Conservation (phyloP, 768 basidiomycete genomes). For the Leccinum barrowsii region DNA sequence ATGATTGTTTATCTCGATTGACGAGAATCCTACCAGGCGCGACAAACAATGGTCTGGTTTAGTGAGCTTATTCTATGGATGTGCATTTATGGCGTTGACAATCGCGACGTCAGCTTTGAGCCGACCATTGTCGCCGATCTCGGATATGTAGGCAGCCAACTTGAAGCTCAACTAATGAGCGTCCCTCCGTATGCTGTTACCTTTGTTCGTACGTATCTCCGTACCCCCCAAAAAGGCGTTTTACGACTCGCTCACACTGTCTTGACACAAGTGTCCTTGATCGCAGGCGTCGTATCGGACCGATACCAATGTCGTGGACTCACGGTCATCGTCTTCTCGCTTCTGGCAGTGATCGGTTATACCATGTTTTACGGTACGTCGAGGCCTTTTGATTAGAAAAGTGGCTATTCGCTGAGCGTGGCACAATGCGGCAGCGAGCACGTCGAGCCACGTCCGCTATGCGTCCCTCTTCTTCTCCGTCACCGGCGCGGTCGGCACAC, state of each 20-base stretch:
- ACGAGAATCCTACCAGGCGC: constrained; percentile 13
- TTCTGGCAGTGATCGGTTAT: constrained; percentile 50
- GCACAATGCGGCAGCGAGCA: not conserved
- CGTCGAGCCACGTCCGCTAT: not conserved
- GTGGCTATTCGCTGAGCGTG: not conserved
- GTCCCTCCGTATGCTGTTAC: constrained; percentile 33
- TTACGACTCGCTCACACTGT: not conserved
- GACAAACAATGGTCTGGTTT: constrained; percentile 15
- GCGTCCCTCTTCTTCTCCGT: not conserved
- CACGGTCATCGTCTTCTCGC: constrained; percentile 40
- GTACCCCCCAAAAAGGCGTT: too few species aligned
- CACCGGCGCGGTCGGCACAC: not conserved
- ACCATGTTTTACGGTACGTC: constrained; percentile 49
- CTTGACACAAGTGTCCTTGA: constrained; percentile 30
- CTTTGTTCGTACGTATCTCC: constrained; percentile 17
- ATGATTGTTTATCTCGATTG: not conserved
- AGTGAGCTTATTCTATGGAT: constrained; percentile 13
- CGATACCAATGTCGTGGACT: constrained; percentile 49
- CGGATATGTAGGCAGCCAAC: constrained; percentile 49
- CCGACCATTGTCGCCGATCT: constrained; percentile 68
- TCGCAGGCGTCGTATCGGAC: constrained; percentile 50
- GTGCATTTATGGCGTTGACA: constrained; percentile 32
- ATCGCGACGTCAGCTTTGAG: constrained; percentile 49
- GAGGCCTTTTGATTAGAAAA: not conserved
- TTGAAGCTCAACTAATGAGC: constrained; percentile 33